Base-by-base conservation (phyloP, 441 rosid genomes). In the Eutrema salsugineum region DNA sequence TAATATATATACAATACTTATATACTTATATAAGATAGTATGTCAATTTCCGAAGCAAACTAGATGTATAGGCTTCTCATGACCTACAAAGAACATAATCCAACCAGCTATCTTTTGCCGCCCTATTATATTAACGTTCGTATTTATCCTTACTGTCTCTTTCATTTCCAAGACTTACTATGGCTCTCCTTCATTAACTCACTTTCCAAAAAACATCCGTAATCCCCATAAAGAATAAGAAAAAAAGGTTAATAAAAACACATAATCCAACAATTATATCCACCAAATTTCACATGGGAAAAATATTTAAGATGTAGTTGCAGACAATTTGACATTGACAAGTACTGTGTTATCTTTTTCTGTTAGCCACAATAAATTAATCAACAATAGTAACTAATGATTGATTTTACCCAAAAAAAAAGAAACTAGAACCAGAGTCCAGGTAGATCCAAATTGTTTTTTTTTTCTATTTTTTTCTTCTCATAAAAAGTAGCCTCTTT, bases 21-120 rank as follows among this genome's bases (percentile, higher is more conserved):
- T n/a, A n/a, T n/a, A n/a, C 4, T 49, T 36, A 56, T 47, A 66
- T 47, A 33, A 51, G 39, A 40, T 36, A n/a, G n/a, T n/a, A 78
- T 88, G 87, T 80, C 94, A 84, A 87, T 90, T 90, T 87, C 91
- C 91, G 82, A 90, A 80, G 92, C 91, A 54, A 62, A 67, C 79
- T 84, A 81, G 82, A 15, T 59, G 19, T 44, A 61, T 60, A 67
- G 71, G 69, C 80, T 77, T 77, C 88, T 89, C 82, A 79, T 81
- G 68, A 84, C 93, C 84, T 88, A 77, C 70, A 69, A 76, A 76
- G 38, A 70, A 56, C 71, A 70, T 85, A 82, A 75, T 82, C 88
- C 91, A 83, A 89, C 90, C 84, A 72, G 68, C 78, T 81, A 84
- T 82, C 80, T 53, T 79, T 79, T 79, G 79, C 46, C 30, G 62